Evolutionary conservation across 2,329 filamentous ascomycete species (phyloP).

Genomic region (Pyrenochaeta sp.): DNA sequence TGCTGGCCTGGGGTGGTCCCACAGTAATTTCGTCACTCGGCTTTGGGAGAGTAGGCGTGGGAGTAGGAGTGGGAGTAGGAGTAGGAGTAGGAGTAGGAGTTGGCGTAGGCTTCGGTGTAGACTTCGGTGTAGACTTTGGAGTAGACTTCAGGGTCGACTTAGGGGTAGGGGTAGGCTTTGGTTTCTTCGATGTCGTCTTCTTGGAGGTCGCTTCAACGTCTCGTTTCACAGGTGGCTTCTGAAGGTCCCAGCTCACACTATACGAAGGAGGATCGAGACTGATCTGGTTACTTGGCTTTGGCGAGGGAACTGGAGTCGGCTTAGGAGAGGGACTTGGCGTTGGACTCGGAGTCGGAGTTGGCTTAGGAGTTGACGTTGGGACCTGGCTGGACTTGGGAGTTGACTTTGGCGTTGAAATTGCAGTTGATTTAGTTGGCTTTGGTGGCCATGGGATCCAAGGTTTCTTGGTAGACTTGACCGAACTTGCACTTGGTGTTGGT

Average conservation of each 20-base stretch:
- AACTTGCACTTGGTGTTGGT: constrained; percentile 4
- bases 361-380: constrained; percentile 5
- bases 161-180: not conserved
- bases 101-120: constrained; percentile 10
- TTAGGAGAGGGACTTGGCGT: too few species aligned
- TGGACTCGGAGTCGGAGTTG: constrained; percentile 8
- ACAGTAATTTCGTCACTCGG: constrained; percentile 17
- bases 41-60: constrained; percentile 6
- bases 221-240: too few species aligned
- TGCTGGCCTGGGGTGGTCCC: constrained; percentile 13
- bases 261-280: constrained; percentile 15
- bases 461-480: constrained; percentile 15
- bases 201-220: too few species aligned
- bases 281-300: constrained; percentile 9
- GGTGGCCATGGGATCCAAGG: constrained; percentile 18
- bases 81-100: constrained; percentile 10
- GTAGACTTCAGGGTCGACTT: constrained; percentile 3
- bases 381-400: constrained; percentile 1
- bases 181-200: constrained; percentile 8
- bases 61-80: constrained; percentile 9
- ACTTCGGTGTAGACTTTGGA: constrained; percentile 2
- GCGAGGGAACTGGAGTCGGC: too few species aligned
- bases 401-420: constrained; percentile 4
- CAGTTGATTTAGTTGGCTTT: constrained; percentile 14
- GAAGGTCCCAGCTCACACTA: constrained; percentile 18